Conservation (phyloP, 805 yeast species). For the Myxozyma mucilagina region DNA sequence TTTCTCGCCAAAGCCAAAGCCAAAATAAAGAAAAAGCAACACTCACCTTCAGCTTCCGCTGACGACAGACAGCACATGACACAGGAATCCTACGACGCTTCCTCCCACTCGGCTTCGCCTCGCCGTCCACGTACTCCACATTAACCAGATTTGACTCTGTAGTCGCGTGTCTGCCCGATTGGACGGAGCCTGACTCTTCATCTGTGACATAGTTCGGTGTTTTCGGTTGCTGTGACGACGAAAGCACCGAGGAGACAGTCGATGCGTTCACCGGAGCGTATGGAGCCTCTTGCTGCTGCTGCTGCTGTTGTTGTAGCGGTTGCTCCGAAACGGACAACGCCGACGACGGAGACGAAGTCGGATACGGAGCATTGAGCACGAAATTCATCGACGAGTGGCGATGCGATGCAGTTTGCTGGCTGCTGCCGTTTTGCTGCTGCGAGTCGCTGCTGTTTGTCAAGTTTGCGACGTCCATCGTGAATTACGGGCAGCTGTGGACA, state of each 20-base stretch:
- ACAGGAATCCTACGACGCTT: slow-evolving; percentile 32
- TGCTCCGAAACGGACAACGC: background rate
- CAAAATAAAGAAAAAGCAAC: background rate
- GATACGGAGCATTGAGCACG: no score
- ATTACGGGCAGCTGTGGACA: background rate
- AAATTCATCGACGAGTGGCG: no score
- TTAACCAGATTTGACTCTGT: background rate
- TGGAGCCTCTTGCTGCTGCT: background rate
- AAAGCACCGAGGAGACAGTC: background rate
- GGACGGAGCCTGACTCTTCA: background rate
- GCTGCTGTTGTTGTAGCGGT: background rate
- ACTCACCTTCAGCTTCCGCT: slow-evolving; percentile 32
- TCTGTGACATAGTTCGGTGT: background rate
- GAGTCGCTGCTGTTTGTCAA: slow-evolving; percentile 4
- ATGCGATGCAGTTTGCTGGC: no score
- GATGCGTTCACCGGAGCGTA: background rate
- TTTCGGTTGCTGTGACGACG: background rate
- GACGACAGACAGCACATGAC: slow-evolving; percentile 32
- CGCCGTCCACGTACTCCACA: background rate
- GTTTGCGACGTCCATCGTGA: slow-evolving; percentile 17
- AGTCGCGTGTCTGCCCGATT: no score
- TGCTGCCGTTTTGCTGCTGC: no score
- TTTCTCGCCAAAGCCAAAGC: no score
- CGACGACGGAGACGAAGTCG: no score
- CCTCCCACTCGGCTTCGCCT: background rate